These are phyloP conservation scores for Coemansia sp. DNA, from an alignment of 192 early-diverging fungal genomes.

Conservation along the genomic window DNA sequence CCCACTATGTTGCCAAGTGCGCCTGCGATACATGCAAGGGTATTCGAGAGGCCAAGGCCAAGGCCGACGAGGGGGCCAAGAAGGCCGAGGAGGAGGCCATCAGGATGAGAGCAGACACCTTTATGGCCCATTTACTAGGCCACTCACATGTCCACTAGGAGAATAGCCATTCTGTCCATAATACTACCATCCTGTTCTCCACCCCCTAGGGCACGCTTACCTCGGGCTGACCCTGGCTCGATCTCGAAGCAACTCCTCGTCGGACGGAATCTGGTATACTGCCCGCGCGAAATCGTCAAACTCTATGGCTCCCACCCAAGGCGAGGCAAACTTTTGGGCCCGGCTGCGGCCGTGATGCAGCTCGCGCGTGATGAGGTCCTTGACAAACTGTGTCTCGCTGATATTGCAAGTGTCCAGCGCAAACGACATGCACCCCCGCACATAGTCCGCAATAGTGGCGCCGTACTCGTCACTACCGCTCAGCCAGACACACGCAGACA, in stretches of 20 bases:
- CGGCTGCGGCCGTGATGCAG: conserved; percentile 12
- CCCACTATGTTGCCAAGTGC: conserved; percentile 21
- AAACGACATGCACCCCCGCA: conserved; percentile 36
- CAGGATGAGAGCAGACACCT: conserved; percentile 7
- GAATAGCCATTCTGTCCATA: too few species aligned
- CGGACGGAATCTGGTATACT: conserved; percentile 35
- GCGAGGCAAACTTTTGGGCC: conserved; percentile 28
- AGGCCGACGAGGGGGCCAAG: conserved; percentile 14
- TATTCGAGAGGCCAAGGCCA: conserved; percentile 7
- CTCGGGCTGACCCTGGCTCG: too few species aligned
- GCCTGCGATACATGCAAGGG: conserved; percentile 18
- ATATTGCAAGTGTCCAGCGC: conserved; percentile 42
- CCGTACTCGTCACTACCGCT: conserved; percentile 5
- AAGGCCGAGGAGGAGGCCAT: conserved; percentile 2
- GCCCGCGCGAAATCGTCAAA: conserved; percentile 40
- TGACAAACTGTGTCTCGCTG: conserved; percentile 23
- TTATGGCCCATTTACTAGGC: conserved; percentile 12
- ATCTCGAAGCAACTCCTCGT: conserved; percentile 27
- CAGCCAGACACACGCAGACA: too few species aligned
- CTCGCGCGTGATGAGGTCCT: conserved; percentile 24
- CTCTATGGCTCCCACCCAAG: conserved; percentile 46
- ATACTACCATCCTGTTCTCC: too few species aligned
- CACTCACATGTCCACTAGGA: not conserved
- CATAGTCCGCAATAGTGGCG: conserved; percentile 13
- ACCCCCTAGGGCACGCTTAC: too few species aligned